Evolutionary conservation across 2,329 filamentous ascomycete species (phyloP).

Genomic region (Exserohilum rostratum): DNA sequence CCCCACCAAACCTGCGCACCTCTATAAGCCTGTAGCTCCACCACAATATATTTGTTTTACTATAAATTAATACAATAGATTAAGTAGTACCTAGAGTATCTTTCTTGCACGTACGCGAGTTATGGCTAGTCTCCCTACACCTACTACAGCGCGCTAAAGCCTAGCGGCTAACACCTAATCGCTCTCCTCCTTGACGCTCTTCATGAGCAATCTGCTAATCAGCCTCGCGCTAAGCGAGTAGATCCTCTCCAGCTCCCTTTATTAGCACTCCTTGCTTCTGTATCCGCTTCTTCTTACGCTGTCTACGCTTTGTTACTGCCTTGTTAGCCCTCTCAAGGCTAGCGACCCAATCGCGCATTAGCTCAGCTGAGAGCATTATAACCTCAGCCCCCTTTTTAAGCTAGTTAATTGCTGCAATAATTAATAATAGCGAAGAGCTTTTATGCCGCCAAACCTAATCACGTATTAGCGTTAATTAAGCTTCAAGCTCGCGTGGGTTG

Average conservation of each 20-base stretch:
- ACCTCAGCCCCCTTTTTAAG: no score
- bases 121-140: no score
- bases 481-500: slow-evolving; percentile 9
- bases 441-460: no score
- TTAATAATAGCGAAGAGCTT: not conserved
- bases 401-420: no score
- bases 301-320: not conserved
- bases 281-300: not conserved
- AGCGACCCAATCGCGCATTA: no score
- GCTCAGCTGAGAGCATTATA: no score
- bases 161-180: not conserved
- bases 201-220: not conserved
- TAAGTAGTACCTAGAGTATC: no score
- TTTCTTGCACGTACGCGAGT: no score
- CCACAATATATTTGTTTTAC: not conserved
- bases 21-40: not conserved
- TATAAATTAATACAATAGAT: no score
- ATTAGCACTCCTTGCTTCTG: not conserved
- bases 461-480: slow-evolving; percentile 4
- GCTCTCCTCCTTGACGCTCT: not conserved
- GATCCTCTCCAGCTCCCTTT: not conserved
- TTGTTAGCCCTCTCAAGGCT: not conserved
- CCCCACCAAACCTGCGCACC: not conserved
- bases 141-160: no score
- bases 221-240: no score